A percentile compares a stretch with the other conserved stretches of the same genome.
Evolutionary conservation across 208 protist genomes (phyloP).

Genomic region (Endotrypanum monterogeii): DNA sequence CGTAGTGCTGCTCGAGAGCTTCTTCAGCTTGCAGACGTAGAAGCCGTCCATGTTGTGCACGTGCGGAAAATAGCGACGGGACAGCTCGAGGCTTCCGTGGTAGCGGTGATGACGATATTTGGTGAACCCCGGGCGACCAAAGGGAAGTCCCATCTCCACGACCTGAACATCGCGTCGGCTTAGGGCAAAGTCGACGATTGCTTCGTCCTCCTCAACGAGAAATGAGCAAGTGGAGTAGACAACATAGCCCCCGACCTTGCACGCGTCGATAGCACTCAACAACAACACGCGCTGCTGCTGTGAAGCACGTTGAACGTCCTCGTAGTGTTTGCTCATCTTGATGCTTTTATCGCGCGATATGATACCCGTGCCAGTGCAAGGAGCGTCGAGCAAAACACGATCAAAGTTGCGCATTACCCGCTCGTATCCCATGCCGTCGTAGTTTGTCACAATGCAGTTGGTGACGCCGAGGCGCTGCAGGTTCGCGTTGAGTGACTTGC

Average conservation of each 20-base stretch:
- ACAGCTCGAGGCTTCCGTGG: slow-evolving; percentile 66
- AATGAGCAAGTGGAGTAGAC: slow-evolving; percentile 99
- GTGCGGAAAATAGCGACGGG: slow-evolving; percentile 97
- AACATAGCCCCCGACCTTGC: slow-evolving; percentile 95
- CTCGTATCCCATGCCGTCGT: slow-evolving; percentile 94
- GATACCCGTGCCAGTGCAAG: slow-evolving; percentile 99
- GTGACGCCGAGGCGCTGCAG: slow-evolving; percentile 95
- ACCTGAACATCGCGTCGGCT: slow-evolving; percentile 92
- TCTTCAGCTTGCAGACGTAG: slow-evolving; percentile 99
- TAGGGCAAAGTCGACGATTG: slow-evolving; percentile 97
- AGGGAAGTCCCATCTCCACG: slow-evolving; percentile 94
- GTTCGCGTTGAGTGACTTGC: slow-evolving; percentile 97
- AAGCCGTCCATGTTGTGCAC: slow-evolving; percentile 99
- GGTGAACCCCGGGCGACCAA: slow-evolving; percentile 93
- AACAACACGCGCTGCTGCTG: slow-evolving; percentile 97
- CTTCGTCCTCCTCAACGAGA: slow-evolving; percentile 98
- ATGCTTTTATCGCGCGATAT: slow-evolving; percentile 98
- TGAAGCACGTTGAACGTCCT: slow-evolving; percentile 92
- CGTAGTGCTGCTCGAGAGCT: slow-evolving; percentile 59
- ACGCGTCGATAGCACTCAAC: slow-evolving; percentile 97
- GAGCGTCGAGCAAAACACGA: slow-evolving; percentile 97
- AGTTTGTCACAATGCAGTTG: slow-evolving; percentile 96
- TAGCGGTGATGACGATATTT: slow-evolving; percentile 88
- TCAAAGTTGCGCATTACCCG: slow-evolving; percentile 91
- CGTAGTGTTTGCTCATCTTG: slow-evolving; percentile 92